These are phyloP conservation scores for Tetrapisispora iriomotensis DNA, from an alignment of 805 yeast genomes.

Conservation along the genomic window DNA sequence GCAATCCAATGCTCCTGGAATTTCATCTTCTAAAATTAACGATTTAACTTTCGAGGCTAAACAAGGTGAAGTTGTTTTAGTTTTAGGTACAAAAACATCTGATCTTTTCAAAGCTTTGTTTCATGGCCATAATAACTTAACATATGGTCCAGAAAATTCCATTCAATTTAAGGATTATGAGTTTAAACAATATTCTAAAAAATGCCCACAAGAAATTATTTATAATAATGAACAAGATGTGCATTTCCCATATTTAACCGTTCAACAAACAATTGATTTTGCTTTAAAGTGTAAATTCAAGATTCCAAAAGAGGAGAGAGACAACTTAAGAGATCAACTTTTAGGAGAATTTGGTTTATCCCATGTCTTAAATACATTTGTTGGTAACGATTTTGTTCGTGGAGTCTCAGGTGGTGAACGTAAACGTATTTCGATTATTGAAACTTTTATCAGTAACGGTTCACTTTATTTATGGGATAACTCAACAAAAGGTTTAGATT, in stretches of 20 bases:
- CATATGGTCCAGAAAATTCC: conserved; percentile 17
- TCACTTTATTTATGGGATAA: conserved; percentile 45
- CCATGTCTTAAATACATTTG: conserved; percentile 48
- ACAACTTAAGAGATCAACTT: conserved; percentile 19
- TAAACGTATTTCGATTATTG: conserved; percentile 56
- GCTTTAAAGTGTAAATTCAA: conserved; percentile 40
- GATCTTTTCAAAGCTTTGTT: conserved; percentile 18
- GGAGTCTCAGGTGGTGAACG: conserved; percentile 65
- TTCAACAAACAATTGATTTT: conserved; percentile 46
- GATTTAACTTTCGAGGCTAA: conserved; percentile 19
- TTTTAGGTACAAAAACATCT: conserved; percentile 22
- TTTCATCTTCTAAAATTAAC: background rate
- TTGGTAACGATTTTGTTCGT: conserved; percentile 53
- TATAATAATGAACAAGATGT: conserved; percentile 45
- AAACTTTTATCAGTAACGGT: conserved; percentile 39
- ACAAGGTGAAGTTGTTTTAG: conserved; percentile 22
- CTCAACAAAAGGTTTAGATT: conserved; percentile 42
- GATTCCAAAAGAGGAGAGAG: conserved; percentile 20
- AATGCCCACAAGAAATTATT: conserved; percentile 22
- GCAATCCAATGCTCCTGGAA: background rate
- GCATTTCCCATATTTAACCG: conserved; percentile 48
- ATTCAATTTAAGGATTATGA: conserved; percentile 18
- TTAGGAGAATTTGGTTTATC: conserved; percentile 34
- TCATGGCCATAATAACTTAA: conserved; percentile 12
- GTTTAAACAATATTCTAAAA: conserved; percentile 11